Base-by-base conservation (phyloP, 1,284 basidiomycete genomes). In the Ustilago esculenta region DNA sequence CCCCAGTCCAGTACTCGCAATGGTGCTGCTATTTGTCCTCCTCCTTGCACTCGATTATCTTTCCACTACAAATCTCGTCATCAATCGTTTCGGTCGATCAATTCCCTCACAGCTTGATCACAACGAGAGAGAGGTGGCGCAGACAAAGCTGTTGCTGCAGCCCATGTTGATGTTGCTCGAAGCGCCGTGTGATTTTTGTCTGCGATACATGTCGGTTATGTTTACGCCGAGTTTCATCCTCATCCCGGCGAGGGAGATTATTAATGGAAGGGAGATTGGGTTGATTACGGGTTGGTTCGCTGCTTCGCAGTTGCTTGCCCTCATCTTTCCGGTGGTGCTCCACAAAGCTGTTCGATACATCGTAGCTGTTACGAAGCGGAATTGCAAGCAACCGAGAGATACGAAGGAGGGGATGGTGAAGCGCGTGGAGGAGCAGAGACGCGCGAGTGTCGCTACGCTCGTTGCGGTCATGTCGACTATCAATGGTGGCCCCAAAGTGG, bases 181-280 rank as follows among this genome's bases (percentile, higher is more conserved):
- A 30, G 73, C 76, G 9, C 76, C 76, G 11, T 75, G 70, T 36
- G 75, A 77, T 36, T 78, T 78, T 27, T 68, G 67, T 20, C 45
- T 78, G 21, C 53, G 75, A 0, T 77, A 77, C 61, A 78, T 78
- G 76, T 59, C 48, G 30, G 71, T 75, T 43, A 75, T 75, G 73
- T 77, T 76, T 18, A 77, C 74, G 10, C 69, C 73, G 15, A 54
- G 57, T 24, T 78, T 78, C 52, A 72, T 78, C 36, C 57, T 77
- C 9, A 76, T 78, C 46, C 76, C 76, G 0, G 73, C 73, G 17
- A 34, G 75, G 8, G 76, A 77, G 58, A 47, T 73, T 12, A 75
- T 78, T 21, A 49, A 45, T 5, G 73, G 64, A 4, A 57, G 37
- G 17, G 76, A 78, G 52, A 75, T 78, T 20, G 76, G 75, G 5